Conservation (phyloP, 2,329 filamentous ascomycete species). For the Colletotrichum falcatum region DNA sequence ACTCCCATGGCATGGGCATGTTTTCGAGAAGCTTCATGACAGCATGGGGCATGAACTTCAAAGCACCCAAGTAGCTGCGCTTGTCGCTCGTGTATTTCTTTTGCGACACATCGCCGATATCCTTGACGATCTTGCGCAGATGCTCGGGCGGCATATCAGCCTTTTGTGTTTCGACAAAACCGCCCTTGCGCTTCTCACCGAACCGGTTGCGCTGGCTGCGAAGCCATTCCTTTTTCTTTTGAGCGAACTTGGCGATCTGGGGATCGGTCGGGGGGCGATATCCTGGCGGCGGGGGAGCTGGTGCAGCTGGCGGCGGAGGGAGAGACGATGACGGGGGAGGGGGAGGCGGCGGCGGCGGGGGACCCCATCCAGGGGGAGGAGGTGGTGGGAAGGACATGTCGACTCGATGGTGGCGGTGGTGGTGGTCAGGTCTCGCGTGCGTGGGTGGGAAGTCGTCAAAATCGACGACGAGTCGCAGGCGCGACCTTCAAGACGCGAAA, state of each 20-base stretch:
- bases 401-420: slow-evolving; percentile 38
- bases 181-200: slow-evolving; percentile 95
- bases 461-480: slow-evolving; percentile 40
- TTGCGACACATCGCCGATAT: slow-evolving; percentile 98
- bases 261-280: slow-evolving; percentile 85
- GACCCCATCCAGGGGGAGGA: slow-evolving; percentile 69
- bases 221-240: slow-evolving; percentile 99
- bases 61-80: slow-evolving; percentile 93
- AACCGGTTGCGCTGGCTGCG: slow-evolving; percentile 91
- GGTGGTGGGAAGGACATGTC: slow-evolving; percentile 68
- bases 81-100: slow-evolving; percentile 99
- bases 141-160: slow-evolving; percentile 99
- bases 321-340: slow-evolving; percentile 68
- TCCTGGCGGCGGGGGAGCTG: slow-evolving; percentile 84
- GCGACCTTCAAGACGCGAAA: slow-evolving; percentile 41
- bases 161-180: slow-evolving; percentile 98
- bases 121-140: slow-evolving; percentile 96
- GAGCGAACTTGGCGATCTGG: slow-evolving; percentile 91
- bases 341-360: slow-evolving; percentile 58
- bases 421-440: slow-evolving; percentile 27
- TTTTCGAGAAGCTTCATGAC: slow-evolving; percentile 98
- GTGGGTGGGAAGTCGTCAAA: slow-evolving; percentile 33
- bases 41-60: slow-evolving; percentile 99
- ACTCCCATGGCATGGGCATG: slow-evolving; percentile 99
- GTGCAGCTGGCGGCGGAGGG: slow-evolving; percentile 68